These are phyloP conservation scores for Hypoxylon fragiforme DNA, from an alignment of 495 filamentous ascomycete genomes.

Conservation along the genomic window DNA sequence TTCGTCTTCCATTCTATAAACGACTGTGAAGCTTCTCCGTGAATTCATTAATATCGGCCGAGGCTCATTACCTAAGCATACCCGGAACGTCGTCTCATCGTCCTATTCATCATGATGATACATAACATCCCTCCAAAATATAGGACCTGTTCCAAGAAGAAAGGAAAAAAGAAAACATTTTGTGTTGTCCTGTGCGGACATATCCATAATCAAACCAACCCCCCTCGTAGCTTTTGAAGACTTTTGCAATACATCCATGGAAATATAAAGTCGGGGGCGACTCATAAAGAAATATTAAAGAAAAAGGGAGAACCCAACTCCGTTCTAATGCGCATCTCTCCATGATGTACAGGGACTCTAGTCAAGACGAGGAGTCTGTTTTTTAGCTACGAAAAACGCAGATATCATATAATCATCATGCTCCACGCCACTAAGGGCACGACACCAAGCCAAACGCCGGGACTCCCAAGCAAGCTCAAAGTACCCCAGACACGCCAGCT, in stretches of 20 bases:
- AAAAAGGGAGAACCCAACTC: constrained; percentile 15
- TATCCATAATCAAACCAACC: constrained; percentile 1
- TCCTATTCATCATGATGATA: too few species aligned
- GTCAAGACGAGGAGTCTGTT: constrained; percentile 14
- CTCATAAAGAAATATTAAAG: not conserved
- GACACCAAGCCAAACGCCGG: constrained; percentile 12
- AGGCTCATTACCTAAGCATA: too few species aligned
- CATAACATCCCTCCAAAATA: too few species aligned
- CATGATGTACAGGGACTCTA: constrained; percentile 13
- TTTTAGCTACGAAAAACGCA: constrained; percentile 25
- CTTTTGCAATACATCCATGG: constrained; percentile 16
- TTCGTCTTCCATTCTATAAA: too few species aligned
- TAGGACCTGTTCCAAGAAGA: too few species aligned
- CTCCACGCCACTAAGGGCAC: constrained; percentile 5
- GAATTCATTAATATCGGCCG: too few species aligned
- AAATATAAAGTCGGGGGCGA: too few species aligned
- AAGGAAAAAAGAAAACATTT: too few species aligned
- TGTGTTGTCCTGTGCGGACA: not conserved
- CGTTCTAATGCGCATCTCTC: constrained; percentile 26
- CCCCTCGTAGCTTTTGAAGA: not conserved
- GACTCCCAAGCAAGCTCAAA: constrained; percentile 1
- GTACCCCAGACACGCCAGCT: constrained; percentile 1
- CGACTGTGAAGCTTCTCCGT: too few species aligned
- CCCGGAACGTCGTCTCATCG: constrained; percentile 19
- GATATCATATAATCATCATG: constrained; percentile 15